Evolutionary conservation across 352 stramenopile species (phyloP).

Genomic region (Phytophthora sojae): DNA sequence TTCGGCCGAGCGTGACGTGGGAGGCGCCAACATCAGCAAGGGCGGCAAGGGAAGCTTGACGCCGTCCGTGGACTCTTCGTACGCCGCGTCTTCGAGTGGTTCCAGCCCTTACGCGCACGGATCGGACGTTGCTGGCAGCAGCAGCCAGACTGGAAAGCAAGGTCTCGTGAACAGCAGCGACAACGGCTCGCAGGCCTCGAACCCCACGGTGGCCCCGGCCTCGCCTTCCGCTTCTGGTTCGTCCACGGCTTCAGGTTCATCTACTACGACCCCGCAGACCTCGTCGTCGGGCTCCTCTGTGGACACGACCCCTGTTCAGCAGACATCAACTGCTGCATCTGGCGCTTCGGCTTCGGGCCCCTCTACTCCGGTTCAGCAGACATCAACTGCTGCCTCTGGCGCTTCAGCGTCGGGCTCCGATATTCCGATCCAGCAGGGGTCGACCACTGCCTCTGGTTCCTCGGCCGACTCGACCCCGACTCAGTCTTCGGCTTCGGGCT

Average conservation of each 20-base stretch:
- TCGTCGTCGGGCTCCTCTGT: neutral
- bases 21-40: neutral
- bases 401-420: neutral
- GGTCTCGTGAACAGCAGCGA: slow-evolving; percentile 9
- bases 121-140: slow-evolving; percentile 10
- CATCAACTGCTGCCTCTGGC: slow-evolving; percentile 12
- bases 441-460: slow-evolving; percentile 5
- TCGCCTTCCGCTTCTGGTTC: slow-evolving; percentile 7
- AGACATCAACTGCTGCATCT: neutral
- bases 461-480: neutral
- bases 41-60: slow-evolving; percentile 12
- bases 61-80: slow-evolving; percentile 2
- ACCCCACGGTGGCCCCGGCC: slow-evolving; percentile 1
- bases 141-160: slow-evolving; percentile 12
- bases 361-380: neutral
- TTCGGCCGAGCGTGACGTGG: slow-evolving; percentile 5
- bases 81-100: neutral
- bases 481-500: neutral
- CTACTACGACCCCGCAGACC: neutral
- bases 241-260: slow-evolving; percentile 1
- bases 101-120: neutral
- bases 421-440: neutral
- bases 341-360: neutral
- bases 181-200: slow-evolving; percentile 8
- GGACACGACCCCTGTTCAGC: neutral